Evolutionary conservation across 768 basidiomycete genomes (phyloP).

Genomic region (Lactarius deliciosus): DNA sequence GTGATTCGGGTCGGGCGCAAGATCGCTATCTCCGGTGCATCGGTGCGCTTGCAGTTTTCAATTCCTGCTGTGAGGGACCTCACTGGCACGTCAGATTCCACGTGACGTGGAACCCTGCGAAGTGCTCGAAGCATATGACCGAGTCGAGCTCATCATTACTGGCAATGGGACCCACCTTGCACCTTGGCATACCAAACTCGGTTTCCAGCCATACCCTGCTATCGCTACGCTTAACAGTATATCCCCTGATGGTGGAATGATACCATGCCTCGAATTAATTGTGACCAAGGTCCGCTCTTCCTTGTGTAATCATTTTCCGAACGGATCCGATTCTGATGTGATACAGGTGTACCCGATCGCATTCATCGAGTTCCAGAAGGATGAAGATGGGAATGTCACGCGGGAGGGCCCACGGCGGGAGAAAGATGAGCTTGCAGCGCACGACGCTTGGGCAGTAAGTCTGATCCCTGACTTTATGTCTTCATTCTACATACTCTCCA

Average conservation of each 20-base stretch:
- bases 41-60: constrained; percentile 44
- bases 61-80: constrained; percentile 40
- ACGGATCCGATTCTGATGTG: constrained; percentile 1
- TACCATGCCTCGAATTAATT: constrained; percentile 72
- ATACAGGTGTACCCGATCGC: constrained; percentile 68
- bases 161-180: constrained; percentile 88
- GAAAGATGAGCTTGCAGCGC: constrained; percentile 60
- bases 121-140: constrained; percentile 75
- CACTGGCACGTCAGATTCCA: constrained; percentile 39
- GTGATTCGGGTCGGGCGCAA: constrained; percentile 78
- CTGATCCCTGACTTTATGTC: constrained; percentile 12
- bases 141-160: constrained; percentile 60
- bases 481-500: background rate
- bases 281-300: constrained; percentile 55
- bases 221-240: constrained; percentile 78
- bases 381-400: constrained; percentile 47
- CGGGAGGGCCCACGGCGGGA: constrained; percentile 65
- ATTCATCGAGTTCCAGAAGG: constrained; percentile 67
- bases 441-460: constrained; percentile 71
- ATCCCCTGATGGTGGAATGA: constrained; percentile 75
- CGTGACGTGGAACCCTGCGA: constrained; percentile 69
- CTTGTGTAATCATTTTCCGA: background rate
- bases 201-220: constrained; percentile 65
- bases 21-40: constrained; percentile 75
- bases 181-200: constrained; percentile 86